Conservation (phyloP, 768 basidiomycete genomes). For the Crassisporium funariophilum region DNA sequence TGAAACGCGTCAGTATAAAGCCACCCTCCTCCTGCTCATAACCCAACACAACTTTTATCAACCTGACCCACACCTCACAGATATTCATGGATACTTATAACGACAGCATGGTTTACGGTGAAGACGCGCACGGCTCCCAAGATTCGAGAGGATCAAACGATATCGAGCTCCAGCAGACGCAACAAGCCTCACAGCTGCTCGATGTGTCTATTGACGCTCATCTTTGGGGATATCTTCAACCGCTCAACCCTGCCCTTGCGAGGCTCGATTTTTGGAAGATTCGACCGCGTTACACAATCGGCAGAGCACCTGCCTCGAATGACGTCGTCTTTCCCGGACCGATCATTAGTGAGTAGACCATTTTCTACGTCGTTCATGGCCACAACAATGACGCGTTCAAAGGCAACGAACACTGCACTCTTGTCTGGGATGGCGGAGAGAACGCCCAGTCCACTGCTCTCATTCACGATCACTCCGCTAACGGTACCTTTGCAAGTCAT, state of each 20-base stretch:
- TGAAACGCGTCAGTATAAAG: slow-evolving; percentile 35
- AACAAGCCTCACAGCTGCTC: slow-evolving; percentile 41
- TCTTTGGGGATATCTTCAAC: slow-evolving; percentile 75
- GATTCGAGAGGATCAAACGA: slow-evolving; percentile 31
- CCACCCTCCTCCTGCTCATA: slow-evolving; percentile 11
- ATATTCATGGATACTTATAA: slow-evolving; percentile 18
- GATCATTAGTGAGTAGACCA: slow-evolving; percentile 66
- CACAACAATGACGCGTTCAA: slow-evolving; percentile 3
- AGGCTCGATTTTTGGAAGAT: slow-evolving; percentile 67
- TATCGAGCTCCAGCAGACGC: slow-evolving; percentile 48
- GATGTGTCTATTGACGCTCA: slow-evolving; percentile 35
- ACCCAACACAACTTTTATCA: no score
- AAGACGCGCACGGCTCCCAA: slow-evolving; percentile 20
- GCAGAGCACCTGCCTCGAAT: slow-evolving; percentile 52
- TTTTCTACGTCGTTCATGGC: neutral
- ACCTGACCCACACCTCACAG: slow-evolving; percentile 6
- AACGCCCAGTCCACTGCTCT: slow-evolving; percentile 41
- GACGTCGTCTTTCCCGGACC: slow-evolving; percentile 60
- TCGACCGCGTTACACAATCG: slow-evolving; percentile 52
- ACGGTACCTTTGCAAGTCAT: slow-evolving; percentile 68
- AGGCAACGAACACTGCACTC: slow-evolving; percentile 61
- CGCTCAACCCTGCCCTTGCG: slow-evolving; percentile 51
- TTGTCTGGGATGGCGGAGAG: slow-evolving; percentile 61
- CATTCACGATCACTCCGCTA: slow-evolving; percentile 63
- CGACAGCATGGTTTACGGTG: slow-evolving; percentile 26